Percentiles rank a stretch among this genome's conserved stretches.
These are phyloP conservation scores for Suillus placidus DNA, from an alignment of 768 basidiomycete genomes.

Conservation along the genomic window DNA sequence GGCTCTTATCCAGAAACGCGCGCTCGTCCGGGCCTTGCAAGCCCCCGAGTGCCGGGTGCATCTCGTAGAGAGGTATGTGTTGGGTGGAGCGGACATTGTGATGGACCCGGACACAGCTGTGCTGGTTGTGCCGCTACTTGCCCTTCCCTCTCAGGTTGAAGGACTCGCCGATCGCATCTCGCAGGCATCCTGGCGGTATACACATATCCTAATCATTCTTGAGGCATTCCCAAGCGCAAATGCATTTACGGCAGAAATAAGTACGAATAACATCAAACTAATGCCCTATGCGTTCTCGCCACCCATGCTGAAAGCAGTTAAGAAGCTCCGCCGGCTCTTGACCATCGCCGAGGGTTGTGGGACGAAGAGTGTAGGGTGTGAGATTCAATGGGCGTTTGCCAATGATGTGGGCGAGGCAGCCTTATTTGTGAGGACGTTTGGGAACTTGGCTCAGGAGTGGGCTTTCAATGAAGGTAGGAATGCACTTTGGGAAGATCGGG, in stretches of 20 bases:
- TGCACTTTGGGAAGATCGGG: constrained; percentile 58
- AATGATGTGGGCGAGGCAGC: constrained; percentile 61
- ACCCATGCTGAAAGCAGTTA: constrained; percentile 69
- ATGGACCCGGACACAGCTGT: constrained; percentile 64
- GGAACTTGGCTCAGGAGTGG: constrained; percentile 53
- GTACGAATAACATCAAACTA: constrained; percentile 13
- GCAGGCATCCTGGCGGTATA: constrained; percentile 65
- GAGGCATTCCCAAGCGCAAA: constrained; percentile 62
- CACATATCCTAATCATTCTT: constrained; percentile 58
- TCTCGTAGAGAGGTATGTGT: constrained; percentile 64
- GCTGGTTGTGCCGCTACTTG: constrained; percentile 47
- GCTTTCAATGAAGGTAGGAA: constrained; percentile 42
- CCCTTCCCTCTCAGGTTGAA: constrained; percentile 53
- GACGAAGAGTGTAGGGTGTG: constrained; percentile 46
- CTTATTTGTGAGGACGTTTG: constrained; percentile 53
- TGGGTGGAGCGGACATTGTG: constrained; percentile 67
- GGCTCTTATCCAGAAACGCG: constrained; percentile 67
- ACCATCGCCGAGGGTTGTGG: constrained; percentile 62
- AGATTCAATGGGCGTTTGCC: constrained; percentile 64
- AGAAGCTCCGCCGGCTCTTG: constrained; percentile 65
- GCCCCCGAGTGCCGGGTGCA: constrained; percentile 49
- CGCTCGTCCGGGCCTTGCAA: constrained; percentile 54
- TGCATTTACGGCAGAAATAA: constrained; percentile 33
- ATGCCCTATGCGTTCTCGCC: constrained; percentile 56
- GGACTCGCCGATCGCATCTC: constrained; percentile 47